A percentile compares a stretch with the other conserved stretches of the same genome.
Conservation (phyloP, 768 basidiomycete genomes). For the Amylocystis lapponica region DNA sequence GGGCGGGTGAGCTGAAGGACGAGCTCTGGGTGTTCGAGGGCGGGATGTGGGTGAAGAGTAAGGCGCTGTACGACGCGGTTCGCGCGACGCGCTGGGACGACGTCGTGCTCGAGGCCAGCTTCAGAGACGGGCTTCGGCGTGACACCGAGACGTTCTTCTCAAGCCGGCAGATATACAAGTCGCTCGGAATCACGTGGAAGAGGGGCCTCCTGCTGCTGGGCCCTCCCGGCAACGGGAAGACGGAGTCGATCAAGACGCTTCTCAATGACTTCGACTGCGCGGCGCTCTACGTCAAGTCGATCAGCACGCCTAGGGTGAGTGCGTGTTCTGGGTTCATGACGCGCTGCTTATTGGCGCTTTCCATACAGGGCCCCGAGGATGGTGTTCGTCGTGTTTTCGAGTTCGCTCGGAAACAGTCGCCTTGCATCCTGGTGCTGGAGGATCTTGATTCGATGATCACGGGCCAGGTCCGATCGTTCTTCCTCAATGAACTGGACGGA, state of each 20-base stretch:
- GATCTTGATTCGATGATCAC: slow-evolving; percentile 38
- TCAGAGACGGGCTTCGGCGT: slow-evolving; percentile 29
- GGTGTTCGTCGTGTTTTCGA: slow-evolving; percentile 31
- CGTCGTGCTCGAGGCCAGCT: slow-evolving; percentile 26
- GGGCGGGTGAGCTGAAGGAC: slow-evolving; percentile 13
- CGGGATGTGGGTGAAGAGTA: slow-evolving; percentile 29
- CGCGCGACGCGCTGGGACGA: slow-evolving; percentile 29
- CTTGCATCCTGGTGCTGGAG: slow-evolving; percentile 33
- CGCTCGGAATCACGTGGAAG: slow-evolving; percentile 35
- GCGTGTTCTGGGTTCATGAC: neutral
- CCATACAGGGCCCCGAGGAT: slow-evolving; percentile 13
- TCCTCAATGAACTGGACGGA: slow-evolving; percentile 32
- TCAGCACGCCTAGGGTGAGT: slow-evolving; percentile 25
- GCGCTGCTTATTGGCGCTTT: neutral
- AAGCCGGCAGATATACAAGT: slow-evolving; percentile 31
- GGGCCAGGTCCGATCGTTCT: too few species aligned
- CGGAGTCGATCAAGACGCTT: slow-evolving; percentile 30
- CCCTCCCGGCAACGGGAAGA: slow-evolving; percentile 34
- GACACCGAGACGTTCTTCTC: slow-evolving; percentile 36
- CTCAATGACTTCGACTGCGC: slow-evolving; percentile 22
- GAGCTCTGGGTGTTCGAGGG: slow-evolving; percentile 34
- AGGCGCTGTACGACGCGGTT: slow-evolving; percentile 19
- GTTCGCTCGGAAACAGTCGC: slow-evolving; percentile 26
- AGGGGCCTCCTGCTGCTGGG: slow-evolving; percentile 19
- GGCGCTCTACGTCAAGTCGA: slow-evolving; percentile 37